phyloP scores from a whole-genome alignment of 2,329 filamentous ascomycete genomes.

The Trichoderma koningii region DNA sequence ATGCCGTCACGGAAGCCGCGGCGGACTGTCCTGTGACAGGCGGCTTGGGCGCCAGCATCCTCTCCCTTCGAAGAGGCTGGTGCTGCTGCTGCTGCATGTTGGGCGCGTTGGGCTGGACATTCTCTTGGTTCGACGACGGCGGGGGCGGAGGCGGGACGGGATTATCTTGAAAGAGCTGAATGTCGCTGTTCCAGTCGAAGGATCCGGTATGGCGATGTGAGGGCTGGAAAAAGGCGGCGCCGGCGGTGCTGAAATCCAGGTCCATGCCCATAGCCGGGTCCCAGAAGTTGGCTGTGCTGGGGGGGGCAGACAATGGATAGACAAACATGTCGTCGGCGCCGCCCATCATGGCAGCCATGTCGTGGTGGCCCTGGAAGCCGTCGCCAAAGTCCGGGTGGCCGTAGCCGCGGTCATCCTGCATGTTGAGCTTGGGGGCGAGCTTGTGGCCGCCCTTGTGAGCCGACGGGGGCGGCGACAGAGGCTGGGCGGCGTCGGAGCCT shows the following conservation, averaged over 20 bases:
- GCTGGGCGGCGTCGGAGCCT: constrained; percentile 48
- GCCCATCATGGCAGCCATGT: constrained; percentile 51
- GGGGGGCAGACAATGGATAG: constrained; percentile 62
- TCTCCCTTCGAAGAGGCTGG: constrained; percentile 45
- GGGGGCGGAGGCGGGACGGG: constrained; percentile 37
- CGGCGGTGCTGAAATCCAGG: constrained; percentile 56
- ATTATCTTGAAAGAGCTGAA: constrained; percentile 56
- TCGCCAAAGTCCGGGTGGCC: constrained; percentile 54
- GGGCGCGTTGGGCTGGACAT: constrained; percentile 33
- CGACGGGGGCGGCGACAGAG: constrained; percentile 62
- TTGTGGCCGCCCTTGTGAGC: constrained; percentile 57
- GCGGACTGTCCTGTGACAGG: constrained; percentile 38
- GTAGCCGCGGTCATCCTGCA: constrained; percentile 61
- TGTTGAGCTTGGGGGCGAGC: constrained; percentile 56
- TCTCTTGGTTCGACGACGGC: constrained; percentile 41
- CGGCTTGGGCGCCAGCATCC: constrained; percentile 55
- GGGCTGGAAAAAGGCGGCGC: constrained; percentile 47
- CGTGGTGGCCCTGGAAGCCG: constrained; percentile 49
- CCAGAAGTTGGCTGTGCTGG: constrained; percentile 59
- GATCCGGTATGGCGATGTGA: constrained; percentile 53
- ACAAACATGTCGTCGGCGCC: constrained; percentile 58
- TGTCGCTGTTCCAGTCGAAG: constrained; percentile 59
- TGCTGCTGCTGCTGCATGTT: constrained; percentile 28
- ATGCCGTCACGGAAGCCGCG: background rate
- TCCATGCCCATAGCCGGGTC: constrained; percentile 61